Evolutionary conservation across 305 asterid species (phyloP).

Genomic region (Caryopteris hybrid): DNA sequence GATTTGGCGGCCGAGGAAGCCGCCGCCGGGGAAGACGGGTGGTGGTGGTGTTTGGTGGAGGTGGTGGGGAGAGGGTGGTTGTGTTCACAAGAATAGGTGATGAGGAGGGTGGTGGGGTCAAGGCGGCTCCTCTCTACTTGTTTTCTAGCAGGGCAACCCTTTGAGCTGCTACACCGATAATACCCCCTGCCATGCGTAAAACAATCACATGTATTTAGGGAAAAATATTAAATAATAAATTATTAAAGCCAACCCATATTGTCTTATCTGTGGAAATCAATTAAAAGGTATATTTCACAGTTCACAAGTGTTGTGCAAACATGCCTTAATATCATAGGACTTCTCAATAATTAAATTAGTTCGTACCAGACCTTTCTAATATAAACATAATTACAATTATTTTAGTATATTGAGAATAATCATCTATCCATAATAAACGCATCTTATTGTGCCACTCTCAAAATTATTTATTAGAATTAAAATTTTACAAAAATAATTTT

Average conservation of each 20-base stretch:
- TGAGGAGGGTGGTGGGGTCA: constrained; percentile 74
- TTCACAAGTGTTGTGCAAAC: neutral
- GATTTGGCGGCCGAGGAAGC: constrained; percentile 18
- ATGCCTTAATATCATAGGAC: neutral
- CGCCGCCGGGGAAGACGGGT: constrained; percentile 3
- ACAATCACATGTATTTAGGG: neutral
- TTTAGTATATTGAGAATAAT: too few species aligned
- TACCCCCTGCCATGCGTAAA: constrained; percentile 64
- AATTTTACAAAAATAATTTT: too few species aligned
- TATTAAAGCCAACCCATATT: neutral
- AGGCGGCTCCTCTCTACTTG: constrained; percentile 82
- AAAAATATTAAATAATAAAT: neutral
- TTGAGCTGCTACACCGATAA: constrained; percentile 81
- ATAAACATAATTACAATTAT: too few species aligned
- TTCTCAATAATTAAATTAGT: too few species aligned
- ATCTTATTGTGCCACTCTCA: too few species aligned
- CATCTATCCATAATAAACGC: too few species aligned
- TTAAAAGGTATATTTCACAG: constrained; percentile 7
- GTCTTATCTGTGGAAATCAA: constrained; percentile 5
- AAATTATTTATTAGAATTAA: too few species aligned
- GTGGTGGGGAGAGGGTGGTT: constrained; percentile 53
- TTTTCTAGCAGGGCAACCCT: constrained; percentile 84
- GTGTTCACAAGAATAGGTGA: constrained; percentile 72
- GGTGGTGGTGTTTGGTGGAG: constrained; percentile 34
- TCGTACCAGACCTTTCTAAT: neutral